Evolutionary conservation across 2,329 filamentous ascomycete genomes (phyloP).

Genomic region (Aspergillus candidus): DNA sequence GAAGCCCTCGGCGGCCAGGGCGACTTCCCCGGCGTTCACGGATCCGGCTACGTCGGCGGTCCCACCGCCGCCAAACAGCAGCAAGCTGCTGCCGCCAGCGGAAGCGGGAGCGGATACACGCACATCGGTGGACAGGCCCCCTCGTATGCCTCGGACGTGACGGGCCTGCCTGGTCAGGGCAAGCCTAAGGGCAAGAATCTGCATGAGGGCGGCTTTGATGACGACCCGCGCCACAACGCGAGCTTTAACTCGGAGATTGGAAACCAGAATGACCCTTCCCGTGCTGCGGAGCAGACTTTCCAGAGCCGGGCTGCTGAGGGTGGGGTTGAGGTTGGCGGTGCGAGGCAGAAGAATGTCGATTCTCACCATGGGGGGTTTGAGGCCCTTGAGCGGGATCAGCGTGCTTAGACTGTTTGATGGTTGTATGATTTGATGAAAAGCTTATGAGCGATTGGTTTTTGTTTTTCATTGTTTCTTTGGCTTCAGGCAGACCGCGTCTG

Average conservation of each 20-base stretch:
- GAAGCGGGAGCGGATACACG: slow-evolving; percentile 24
- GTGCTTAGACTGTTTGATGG: slow-evolving; percentile 16
- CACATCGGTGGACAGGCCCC: slow-evolving; percentile 30
- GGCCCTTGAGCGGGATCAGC: slow-evolving; percentile 23
- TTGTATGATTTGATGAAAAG: slow-evolving; percentile 5
- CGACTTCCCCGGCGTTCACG: slow-evolving; percentile 33
- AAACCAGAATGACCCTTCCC: slow-evolving; percentile 49
- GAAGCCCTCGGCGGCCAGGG: slow-evolving; percentile 35
- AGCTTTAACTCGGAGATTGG: slow-evolving; percentile 51
- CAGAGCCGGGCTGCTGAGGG: slow-evolving; percentile 26
- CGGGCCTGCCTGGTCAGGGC: slow-evolving; percentile 23
- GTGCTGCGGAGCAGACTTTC: slow-evolving; percentile 40
- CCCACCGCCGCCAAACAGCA: slow-evolving; percentile 25
- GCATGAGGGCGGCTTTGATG: slow-evolving; percentile 43
- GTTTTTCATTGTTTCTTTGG: not conserved
- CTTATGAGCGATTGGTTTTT: not conserved
- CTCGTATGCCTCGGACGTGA: slow-evolving; percentile 34
- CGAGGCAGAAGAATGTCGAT: slow-evolving; percentile 22
- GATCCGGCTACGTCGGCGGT: slow-evolving; percentile 32
- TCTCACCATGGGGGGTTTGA: slow-evolving; percentile 17
- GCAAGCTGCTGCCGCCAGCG: slow-evolving; percentile 14
- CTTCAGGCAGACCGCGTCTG: not conserved
- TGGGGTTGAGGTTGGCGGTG: slow-evolving; percentile 20
- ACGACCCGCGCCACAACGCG: slow-evolving; percentile 40
- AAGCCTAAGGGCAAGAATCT: slow-evolving; percentile 50